These are phyloP conservation scores for Begonia masoniana DNA, from an alignment of 306 rosid species.

Conservation along the genomic window DNA sequence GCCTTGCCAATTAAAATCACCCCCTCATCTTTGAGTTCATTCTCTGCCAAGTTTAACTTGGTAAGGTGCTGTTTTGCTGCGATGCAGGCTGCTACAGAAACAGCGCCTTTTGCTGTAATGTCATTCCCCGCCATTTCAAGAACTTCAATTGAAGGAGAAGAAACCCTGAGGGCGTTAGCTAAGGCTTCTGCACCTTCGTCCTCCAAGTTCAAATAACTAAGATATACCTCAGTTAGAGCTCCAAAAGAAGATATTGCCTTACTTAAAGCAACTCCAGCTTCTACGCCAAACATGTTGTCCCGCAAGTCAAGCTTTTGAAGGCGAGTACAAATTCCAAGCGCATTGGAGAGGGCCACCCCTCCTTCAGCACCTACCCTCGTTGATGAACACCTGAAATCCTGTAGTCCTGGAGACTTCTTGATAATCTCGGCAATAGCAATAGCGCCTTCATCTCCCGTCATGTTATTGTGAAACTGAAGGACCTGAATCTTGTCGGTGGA, in stretches of 20 bases:
- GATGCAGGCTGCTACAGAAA: conserved; percentile 51
- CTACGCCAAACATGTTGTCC: conserved; percentile 86
- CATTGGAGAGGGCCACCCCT: conserved; percentile 65
- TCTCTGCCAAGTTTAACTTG: conserved; percentile 57
- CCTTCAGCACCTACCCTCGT: conserved; percentile 79
- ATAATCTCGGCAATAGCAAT: conserved; percentile 51
- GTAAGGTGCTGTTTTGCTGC: conserved; percentile 54
- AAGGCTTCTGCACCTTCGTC: conserved; percentile 68
- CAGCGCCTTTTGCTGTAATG: conserved; percentile 45
- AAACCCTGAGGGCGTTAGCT: conserved; percentile 51
- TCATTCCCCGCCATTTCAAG: conserved; percentile 82
- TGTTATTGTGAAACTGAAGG: conserved; percentile 79
- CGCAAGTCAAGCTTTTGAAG: conserved; percentile 76
- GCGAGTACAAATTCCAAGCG: conserved; percentile 52
- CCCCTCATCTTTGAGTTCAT: conserved; percentile 84
- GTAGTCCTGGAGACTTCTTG: conserved; percentile 48
- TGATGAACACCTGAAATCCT: conserved; percentile 80
- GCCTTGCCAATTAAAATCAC: conserved; percentile 53
- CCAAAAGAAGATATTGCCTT: conserved; percentile 39
- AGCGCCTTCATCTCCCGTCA: conserved; percentile 64
- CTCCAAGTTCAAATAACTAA: conserved; percentile 76
- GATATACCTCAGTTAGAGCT: conserved; percentile 59
- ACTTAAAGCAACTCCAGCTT: conserved; percentile 67
- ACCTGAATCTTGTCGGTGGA: conserved; percentile 69
- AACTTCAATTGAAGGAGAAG: conserved; percentile 63